A percentile compares a stretch with the other conserved stretches of the same genome.
phyloP scores from a whole-genome alignment of 1,139 yeast species.

The Pichia terricola region DNA sequence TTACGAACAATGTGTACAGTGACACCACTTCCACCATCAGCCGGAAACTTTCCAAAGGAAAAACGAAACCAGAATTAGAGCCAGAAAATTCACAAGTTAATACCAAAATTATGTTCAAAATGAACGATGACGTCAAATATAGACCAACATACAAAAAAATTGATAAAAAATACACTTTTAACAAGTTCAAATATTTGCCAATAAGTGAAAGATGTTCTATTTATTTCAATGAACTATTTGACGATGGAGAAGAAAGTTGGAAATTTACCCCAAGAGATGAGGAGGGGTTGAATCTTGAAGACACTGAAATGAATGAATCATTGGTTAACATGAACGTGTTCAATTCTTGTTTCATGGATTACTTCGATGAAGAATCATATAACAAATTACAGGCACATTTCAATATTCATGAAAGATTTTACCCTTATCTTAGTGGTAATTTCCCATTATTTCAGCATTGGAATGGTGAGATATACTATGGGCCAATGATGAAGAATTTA shows the following conservation, averaged over 20 bases:
- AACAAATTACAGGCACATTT: neutral
- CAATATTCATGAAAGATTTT: neutral
- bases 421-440: neutral
- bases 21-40: too few species aligned
- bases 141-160: neutral
- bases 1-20: too few species aligned
- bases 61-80: too few species aligned
- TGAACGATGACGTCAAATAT: too few species aligned
- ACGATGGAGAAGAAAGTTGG: neutral
- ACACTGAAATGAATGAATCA: neutral
- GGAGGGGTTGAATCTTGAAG: neutral
- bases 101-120: too few species aligned
- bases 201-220: neutral
- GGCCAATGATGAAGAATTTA: neutral
- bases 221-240: neutral
- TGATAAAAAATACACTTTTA: neutral
- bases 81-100: too few species aligned
- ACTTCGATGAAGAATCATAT: neutral
- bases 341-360: neutral
- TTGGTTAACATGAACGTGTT: neutral
- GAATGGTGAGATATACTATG: neutral
- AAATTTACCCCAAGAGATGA: neutral
- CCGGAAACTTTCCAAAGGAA: too few species aligned
- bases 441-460: conserved; percentile 14
- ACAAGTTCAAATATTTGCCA: neutral